Evolutionary conservation across 306 rosid genomes (phyloP).

Genomic region (Trifolium pratense): DNA sequence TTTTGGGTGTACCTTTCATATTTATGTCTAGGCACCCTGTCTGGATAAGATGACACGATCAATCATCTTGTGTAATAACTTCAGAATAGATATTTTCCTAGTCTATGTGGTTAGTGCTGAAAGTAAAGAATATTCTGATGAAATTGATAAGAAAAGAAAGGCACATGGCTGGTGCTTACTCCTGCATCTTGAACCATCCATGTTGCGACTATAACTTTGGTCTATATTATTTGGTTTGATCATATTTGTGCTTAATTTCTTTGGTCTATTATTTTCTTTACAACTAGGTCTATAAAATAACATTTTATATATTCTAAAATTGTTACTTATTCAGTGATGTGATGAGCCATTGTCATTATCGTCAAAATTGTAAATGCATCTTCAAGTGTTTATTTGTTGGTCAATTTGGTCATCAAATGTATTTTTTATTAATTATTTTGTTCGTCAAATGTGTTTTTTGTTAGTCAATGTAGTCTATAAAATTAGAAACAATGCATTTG

Average conservation of each 20-base stretch:
- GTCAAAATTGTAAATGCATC: too few relatives aligned
- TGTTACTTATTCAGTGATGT: neutral
- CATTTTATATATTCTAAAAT: neutral
- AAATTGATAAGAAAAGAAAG: conserved; percentile 24
- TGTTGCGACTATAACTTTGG: conserved; percentile 18
- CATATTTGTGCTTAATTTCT: neutral
- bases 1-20: conserved; percentile 1
- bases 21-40: conserved; percentile 29
- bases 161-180: neutral
- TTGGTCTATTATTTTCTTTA: neutral
- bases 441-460: too few relatives aligned
- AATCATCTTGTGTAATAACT: conserved; percentile 26
- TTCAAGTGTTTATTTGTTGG: too few relatives aligned
- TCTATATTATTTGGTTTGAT: conserved; percentile 16
- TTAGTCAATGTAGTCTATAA: too few relatives aligned
- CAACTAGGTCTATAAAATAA: conserved; percentile 2
- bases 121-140: conserved; percentile 38
- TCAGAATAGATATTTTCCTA: conserved; percentile 13
- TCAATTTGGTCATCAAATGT: too few relatives aligned
- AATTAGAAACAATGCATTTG: too few relatives aligned
- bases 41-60: conserved; percentile 29
- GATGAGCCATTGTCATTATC: too few relatives aligned
- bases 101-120: neutral
- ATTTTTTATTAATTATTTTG: too few relatives aligned
- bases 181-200: conserved; percentile 25